These are phyloP conservation scores for Dalechampia spathulata DNA, from an alignment of 441 rosid species.

Conservation along the genomic window DNA sequence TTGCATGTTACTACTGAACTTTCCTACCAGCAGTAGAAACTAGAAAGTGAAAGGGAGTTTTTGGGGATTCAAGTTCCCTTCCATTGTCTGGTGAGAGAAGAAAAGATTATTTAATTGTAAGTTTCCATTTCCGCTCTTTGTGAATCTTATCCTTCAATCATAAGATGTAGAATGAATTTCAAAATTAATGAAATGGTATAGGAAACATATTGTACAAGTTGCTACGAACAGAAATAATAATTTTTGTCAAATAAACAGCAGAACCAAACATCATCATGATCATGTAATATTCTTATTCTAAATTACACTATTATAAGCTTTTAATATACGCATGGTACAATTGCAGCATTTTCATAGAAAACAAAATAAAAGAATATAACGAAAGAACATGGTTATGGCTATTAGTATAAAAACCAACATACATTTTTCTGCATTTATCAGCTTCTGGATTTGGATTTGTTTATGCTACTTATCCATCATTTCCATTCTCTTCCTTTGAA, in stretches of 20 bases:
- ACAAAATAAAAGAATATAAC: slow-evolving; percentile 25
- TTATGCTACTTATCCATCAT: not conserved
- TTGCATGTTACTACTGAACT: no score
- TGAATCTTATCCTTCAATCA: no score
- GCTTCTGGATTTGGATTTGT: slow-evolving; percentile 3
- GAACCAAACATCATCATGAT: not conserved
- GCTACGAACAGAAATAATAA: no score
- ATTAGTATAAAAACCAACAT: slow-evolving; percentile 8
- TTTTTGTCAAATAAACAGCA: not conserved
- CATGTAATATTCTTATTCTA: not conserved
- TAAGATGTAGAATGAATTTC: no score
- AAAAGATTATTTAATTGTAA: no score
- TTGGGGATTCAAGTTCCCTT: no score
- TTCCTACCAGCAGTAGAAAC: no score
- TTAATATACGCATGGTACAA: not conserved
- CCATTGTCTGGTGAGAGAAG: no score
- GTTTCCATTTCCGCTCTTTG: no score
- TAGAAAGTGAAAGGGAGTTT: no score
- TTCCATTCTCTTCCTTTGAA: slow-evolving; percentile 12
- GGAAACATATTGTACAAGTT: no score
- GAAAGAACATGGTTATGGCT: not conserved
- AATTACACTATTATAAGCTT: not conserved
- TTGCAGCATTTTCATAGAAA: slow-evolving; percentile 8
- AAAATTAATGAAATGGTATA: no score
- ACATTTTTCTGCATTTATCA: not conserved